Base-by-base conservation (phyloP, 2,329 filamentous ascomycete species). In the Hypoxylon sp. region DNA sequence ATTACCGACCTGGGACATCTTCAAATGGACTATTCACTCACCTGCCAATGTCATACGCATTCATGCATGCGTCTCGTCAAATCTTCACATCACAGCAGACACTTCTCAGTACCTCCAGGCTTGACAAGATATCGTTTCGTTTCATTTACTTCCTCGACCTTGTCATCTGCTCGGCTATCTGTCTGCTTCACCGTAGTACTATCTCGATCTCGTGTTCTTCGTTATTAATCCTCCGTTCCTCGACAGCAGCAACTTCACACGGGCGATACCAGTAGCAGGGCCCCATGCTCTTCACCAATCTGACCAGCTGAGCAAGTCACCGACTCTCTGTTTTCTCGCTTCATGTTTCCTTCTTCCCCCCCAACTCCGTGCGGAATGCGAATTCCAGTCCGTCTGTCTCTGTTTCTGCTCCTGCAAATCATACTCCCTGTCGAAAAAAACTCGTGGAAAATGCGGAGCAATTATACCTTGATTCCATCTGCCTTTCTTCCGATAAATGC, bases 301-400 rank as follows among this genome's bases (percentile, higher is more conserved):
- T 61, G 58, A 56, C 52, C 46, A 45, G n/a, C 22, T 48, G 12
- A 42, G n/a, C 20, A 33, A 56, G n/a, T n/a, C 28, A 16, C 28
- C 16, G 4, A 33, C 36, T 9, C 16, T 40, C 14, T 32, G 7
- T 22, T 26, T n/a, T 24, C n/a, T n/a, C n/a, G n/a, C n/a, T n/a
- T 22, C 44, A 8, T 48, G 24, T 30, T 44, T 28, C n/a, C 16
- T 14, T 28, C 26, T 20, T 18, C 30, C 38, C 45, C 46, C 38
- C 36, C 45, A 65, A 59, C 65, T 67, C 61, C 61, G 6, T 55
- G 36, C 50, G 61, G 65, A 65, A 65, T 62, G 61, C 49, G 53
- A 67, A 61, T 64, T 58, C 52, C 65, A 44, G 18, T 56, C 36
- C 58, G 26, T 9, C 20, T 36, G n/a, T 36, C 18, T 58, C 53